Evolutionary conservation across 1,139 yeast genomes (phyloP), one percentile per base, ranked within the genome.

Genomic region (Diutina scorzettiae): DNA sequence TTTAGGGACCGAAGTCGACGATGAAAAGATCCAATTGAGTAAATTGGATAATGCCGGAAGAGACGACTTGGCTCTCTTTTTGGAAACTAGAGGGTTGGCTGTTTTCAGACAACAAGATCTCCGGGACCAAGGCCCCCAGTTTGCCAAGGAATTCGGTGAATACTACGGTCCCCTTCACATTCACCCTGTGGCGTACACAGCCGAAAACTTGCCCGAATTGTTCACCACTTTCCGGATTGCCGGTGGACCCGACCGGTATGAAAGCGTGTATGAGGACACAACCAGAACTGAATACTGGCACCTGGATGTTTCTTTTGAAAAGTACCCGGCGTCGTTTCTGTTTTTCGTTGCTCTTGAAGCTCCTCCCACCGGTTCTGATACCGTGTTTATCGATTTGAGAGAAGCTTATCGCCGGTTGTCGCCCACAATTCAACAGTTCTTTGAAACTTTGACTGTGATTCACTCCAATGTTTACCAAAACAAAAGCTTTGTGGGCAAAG

Each of bases 321-420:
- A 18, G 6, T 27, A 37, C 25, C 41, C 41, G 4, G n/a, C 41
- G 14, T 17, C 23, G 33, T 37, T 25, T 19, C 24, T 19, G 27
- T 19, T 37, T 27, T 37, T 37, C 12, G 41, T 27, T 9, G 31
- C 24, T 11, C 20, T 37, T 19, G 32, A 37, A 28, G 41, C 41
- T 14, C 41, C 41, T n/a, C 33, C 32, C 8, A 11, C 32, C 2
- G 41, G 41, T 20, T 24, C 21, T 20, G 41, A 37, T 25, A 37
- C 41, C 11, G 33, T 37, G 3, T 37, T 37, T 14, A 28, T 27
- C 16, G 31, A 37, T 21, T 27, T 27, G 33, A 27, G 31, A 20
- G 41, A 37, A 20, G 41, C 41, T 5, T 37, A 37, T 25, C 32
- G 31, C 16, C 19, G 41, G 11, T 37, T 37, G 33, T 11, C n/a